Evolutionary conservation across 371 early-diverging fungal species (phyloP), one percentile per base, ranked within the genome.

Genomic region (Mucor plumbeus): DNA sequence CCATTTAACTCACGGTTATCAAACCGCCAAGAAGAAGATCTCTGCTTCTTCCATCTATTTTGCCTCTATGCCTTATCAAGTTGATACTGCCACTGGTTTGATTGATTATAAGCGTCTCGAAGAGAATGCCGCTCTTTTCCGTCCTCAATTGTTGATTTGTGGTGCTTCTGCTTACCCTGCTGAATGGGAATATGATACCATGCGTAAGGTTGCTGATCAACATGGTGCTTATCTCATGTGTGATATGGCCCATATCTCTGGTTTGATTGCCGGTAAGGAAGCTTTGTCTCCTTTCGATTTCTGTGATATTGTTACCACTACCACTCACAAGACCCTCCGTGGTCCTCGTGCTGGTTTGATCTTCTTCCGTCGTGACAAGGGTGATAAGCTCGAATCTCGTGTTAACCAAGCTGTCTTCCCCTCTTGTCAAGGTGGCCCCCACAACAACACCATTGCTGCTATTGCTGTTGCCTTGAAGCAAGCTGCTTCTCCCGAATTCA

Each of bases 1-100:
- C 11, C 99, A 99, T 76, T 91, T 99, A 86, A 97, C 99, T 43
- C 99, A 99, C 87, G 99, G 99, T 39, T 99, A 97, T 88, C 98
- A 99, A 87, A 99, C 99, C 19, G 91, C 91, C 85, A 98, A 96
- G 85, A 99, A 96, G 90, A 99, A 99, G 90, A 96, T 99, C 76
- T 98, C 98, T 39, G 90, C 96, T 59, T 92, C 95, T 61, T 97
- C 98, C 56, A 92, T 95, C 73, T 99, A 97, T 88, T 99, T 99
- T 87, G 94, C 97, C 82, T 95, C 98, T 35, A 92, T 97, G 94
- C 98, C 99, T 39, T 99, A 99, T 86, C 95, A 93, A 71, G 92
- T 96, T 11, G 89, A 95, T 77, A 75, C 85, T 60, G 75, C 85
- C 63, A 97, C 95, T 41, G 99, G 99, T 48, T 61, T 91, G 50